phyloP scores from a whole-genome alignment of 106 monocot genomes.

The Allium cepa region DNA sequence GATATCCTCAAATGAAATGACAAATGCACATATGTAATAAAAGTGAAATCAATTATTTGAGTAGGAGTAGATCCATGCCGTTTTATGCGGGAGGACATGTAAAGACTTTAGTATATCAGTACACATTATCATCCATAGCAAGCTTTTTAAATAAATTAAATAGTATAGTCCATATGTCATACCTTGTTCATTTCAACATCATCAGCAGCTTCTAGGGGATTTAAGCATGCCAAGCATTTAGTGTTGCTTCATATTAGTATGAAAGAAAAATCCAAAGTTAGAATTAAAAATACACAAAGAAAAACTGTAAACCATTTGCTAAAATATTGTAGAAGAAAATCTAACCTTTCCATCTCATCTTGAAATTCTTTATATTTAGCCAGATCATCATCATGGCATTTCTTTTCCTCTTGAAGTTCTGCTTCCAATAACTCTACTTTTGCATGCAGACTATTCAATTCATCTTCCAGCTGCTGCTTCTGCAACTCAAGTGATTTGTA shows the following conservation, averaged over 20 bases:
- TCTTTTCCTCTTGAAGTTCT: constrained; percentile 65
- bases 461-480: constrained; percentile 44
- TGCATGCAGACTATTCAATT: constrained; percentile 36
- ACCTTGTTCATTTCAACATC: constrained; percentile 15
- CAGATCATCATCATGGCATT: constrained; percentile 58
- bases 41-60: neutral
- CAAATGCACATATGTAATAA: too few relatives aligned
- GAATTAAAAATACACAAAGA: neutral
- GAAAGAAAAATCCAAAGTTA: constrained; percentile 8
- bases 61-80: neutral
- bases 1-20: too few relatives aligned
- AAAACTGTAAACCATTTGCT: neutral
- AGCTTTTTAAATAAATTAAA: neutral
- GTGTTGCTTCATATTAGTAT: constrained; percentile 31
- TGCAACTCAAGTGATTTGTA: constrained; percentile 73
- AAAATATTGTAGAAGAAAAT: neutral
- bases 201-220: constrained; percentile 12
- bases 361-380: constrained; percentile 55
- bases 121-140: neutral
- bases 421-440: constrained; percentile 41
- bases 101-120: neutral
- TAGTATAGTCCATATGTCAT: too few relatives aligned
- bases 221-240: constrained; percentile 21
- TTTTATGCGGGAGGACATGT: neutral
- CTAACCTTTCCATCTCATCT: constrained; percentile 77